Conservation (phyloP, 2,329 filamentous ascomycete genomes). For the Fusarium cyanostomum region DNA sequence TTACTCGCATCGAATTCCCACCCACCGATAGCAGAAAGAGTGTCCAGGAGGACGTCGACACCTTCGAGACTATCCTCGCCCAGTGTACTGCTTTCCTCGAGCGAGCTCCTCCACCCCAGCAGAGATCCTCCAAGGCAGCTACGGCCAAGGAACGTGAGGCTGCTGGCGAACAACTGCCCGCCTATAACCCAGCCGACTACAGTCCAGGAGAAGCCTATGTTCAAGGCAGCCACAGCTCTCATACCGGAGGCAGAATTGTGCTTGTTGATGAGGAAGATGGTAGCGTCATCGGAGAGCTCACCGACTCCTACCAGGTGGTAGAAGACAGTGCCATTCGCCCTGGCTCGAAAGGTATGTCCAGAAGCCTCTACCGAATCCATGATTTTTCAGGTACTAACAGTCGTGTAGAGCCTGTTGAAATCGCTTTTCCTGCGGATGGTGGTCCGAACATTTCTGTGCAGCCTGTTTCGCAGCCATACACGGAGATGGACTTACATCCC, state of each 20-base stretch:
- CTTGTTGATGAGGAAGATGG: conserved; percentile 96
- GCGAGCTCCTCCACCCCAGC: conserved; percentile 72
- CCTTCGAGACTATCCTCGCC: conserved; percentile 97
- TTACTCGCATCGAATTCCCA: conserved; percentile 93
- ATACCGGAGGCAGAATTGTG: conserved; percentile 77
- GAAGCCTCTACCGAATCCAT: background rate
- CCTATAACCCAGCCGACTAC: conserved; percentile 86
- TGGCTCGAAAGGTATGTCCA: conserved; percentile 84
- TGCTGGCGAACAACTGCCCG: conserved; percentile 58
- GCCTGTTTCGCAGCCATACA: conserved; percentile 74
- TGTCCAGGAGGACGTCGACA: conserved; percentile 91
- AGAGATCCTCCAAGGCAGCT: conserved; percentile 46
- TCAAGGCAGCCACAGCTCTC: conserved; percentile 66
- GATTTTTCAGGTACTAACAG: background rate
- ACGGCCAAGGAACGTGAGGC: conserved; percentile 54
- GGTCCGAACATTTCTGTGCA: conserved; percentile 71
- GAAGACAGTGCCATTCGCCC: conserved; percentile 79
- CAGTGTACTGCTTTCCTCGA: conserved; percentile 97
- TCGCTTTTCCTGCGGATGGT: conserved; percentile 75
- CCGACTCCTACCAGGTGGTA: conserved; percentile 81
- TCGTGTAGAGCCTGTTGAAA: conserved; percentile 75
- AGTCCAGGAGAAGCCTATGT: conserved; percentile 82
- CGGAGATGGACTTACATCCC: conserved; percentile 82
- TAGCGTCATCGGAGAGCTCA: conserved; percentile 91
- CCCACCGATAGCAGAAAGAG: conserved; percentile 74